Conservation (phyloP, 768 basidiomycete genomes). For the Mycena rebaudengoi region DNA sequence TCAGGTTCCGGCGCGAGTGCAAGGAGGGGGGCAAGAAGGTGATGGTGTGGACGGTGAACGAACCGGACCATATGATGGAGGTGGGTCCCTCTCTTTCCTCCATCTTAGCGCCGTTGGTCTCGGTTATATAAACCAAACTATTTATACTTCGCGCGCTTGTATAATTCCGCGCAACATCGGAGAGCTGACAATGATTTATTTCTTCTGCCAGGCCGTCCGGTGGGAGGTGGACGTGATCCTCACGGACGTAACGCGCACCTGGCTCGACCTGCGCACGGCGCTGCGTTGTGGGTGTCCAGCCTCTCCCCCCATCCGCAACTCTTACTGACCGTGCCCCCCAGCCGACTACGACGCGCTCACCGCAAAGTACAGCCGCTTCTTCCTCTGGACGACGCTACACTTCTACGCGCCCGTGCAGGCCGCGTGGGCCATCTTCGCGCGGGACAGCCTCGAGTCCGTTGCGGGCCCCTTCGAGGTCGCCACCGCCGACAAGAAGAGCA, state of each 20-base stretch:
- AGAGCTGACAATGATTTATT: too few relatives aligned
- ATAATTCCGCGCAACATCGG: too few relatives aligned
- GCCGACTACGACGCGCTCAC: slow-evolving; percentile 74
- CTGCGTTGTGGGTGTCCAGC: slow-evolving; percentile 57
- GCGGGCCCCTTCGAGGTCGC: slow-evolving; percentile 27
- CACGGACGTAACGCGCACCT: slow-evolving; percentile 76
- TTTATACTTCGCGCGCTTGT: too few relatives aligned
- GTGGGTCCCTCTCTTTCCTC: slow-evolving; percentile 47
- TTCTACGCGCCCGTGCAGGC: slow-evolving; percentile 62
- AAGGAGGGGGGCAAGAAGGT: slow-evolving; percentile 80
- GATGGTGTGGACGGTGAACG: slow-evolving; percentile 98
- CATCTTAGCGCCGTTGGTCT: too few relatives aligned
- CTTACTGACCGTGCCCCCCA: slow-evolving; percentile 37
- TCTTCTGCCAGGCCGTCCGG: slow-evolving; percentile 64
- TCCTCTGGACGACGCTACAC: slow-evolving; percentile 74
- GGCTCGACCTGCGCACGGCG: slow-evolving; percentile 68
- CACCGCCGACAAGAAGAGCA: too few relatives aligned
- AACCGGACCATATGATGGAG: slow-evolving; percentile 90
- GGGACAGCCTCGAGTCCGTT: slow-evolving; percentile 19
- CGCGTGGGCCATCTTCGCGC: background rate
- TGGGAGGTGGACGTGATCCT: slow-evolving; percentile 85
- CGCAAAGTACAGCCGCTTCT: slow-evolving; percentile 68
- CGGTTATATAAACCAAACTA: too few relatives aligned
- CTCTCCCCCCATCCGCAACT: background rate
- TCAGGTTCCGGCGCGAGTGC: slow-evolving; percentile 86